Percentiles rank a stretch among this genome's conserved stretches.
Evolutionary conservation across 2,329 filamentous ascomycete genomes (phyloP).

Genomic region (Chrysoporthe deuterocubensis): DNA sequence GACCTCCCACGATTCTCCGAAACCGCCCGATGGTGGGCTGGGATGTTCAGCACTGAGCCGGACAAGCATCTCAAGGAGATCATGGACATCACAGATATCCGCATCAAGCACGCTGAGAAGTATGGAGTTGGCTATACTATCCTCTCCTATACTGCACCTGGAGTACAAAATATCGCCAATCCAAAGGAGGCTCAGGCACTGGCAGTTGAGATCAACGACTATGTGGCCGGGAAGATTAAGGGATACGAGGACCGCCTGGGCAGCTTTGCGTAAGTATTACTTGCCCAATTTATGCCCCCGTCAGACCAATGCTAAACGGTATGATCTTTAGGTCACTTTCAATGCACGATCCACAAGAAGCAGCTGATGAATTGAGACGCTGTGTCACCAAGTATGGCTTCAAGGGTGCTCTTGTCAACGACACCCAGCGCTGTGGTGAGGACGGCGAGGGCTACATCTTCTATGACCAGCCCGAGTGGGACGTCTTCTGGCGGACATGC

Average conservation of each 20-base stretch:
- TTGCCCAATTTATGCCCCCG: neutral
- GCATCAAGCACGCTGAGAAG: slow-evolving; percentile 49
- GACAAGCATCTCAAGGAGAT: slow-evolving; percentile 63
- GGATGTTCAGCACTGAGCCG: slow-evolving; percentile 61
- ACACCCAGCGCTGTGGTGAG: slow-evolving; percentile 35
- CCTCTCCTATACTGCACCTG: slow-evolving; percentile 40
- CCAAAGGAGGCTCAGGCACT: slow-evolving; percentile 33
- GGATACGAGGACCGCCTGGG: slow-evolving; percentile 39
- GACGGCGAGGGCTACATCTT: slow-evolving; percentile 34
- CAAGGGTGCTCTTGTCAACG: slow-evolving; percentile 41
- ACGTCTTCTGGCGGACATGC: slow-evolving; percentile 39
- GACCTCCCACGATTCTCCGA: slow-evolving; percentile 62
- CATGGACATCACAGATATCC: slow-evolving; percentile 44
- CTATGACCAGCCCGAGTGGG: slow-evolving; percentile 38
- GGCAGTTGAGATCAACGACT: slow-evolving; percentile 39
- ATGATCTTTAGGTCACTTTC: slow-evolving; percentile 31
- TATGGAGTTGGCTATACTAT: slow-evolving; percentile 38
- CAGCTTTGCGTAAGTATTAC: slow-evolving; percentile 33
- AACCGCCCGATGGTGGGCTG: slow-evolving; percentile 64
- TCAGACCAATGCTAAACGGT: neutral
- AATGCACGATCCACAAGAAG: slow-evolving; percentile 39
- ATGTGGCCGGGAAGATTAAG: slow-evolving; percentile 36
- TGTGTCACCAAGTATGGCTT: slow-evolving; percentile 40
- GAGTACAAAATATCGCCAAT: slow-evolving; percentile 38
- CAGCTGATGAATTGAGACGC: slow-evolving; percentile 37